Conservation (phyloP, 2,329 filamentous ascomycete genomes). For the Hirsutella rhossiliensis region DNA sequence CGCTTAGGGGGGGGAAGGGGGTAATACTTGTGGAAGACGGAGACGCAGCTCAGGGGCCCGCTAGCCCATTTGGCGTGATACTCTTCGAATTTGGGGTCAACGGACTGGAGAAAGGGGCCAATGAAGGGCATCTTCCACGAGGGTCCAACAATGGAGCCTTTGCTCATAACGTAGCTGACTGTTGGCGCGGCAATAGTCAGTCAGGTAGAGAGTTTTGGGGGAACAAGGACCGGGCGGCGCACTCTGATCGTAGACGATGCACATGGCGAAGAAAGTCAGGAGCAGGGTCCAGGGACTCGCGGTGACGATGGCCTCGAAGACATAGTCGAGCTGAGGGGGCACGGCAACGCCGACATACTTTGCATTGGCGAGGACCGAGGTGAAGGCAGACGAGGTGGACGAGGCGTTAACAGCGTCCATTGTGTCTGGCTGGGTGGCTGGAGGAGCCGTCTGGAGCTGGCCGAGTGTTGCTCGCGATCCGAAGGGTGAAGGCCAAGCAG, state of each 20-base stretch:
- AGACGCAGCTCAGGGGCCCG: slow-evolving; percentile 88
- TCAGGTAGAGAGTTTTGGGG: background rate
- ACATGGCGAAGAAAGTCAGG: slow-evolving; percentile 56
- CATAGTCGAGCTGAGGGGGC: slow-evolving; percentile 41
- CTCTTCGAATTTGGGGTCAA: slow-evolving; percentile 82
- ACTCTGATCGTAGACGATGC: slow-evolving; percentile 86
- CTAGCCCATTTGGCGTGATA: slow-evolving; percentile 91
- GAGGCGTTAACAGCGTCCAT: slow-evolving; percentile 49
- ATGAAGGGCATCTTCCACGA: slow-evolving; percentile 73
- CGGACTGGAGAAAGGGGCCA: slow-evolving; percentile 87
- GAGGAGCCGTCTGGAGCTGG: slow-evolving; percentile 1
- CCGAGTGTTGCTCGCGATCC: background rate
- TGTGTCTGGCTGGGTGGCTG: slow-evolving; percentile 1
- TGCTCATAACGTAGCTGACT: slow-evolving; percentile 67
- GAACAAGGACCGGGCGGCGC: slow-evolving; percentile 25
- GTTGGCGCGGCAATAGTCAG: slow-evolving; percentile 1
- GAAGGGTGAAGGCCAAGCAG: too few relatives aligned
- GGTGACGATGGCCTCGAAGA: slow-evolving; percentile 43
- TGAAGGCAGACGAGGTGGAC: slow-evolving; percentile 52
- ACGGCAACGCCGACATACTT: slow-evolving; percentile 36
- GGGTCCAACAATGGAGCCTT: slow-evolving; percentile 66
- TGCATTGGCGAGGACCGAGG: slow-evolving; percentile 55
- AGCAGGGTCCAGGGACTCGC: slow-evolving; percentile 50
- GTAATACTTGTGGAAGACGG: slow-evolving; percentile 93
- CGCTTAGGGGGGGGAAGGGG: background rate